Evolutionary conservation across 805 yeast species (phyloP).

Genomic region (Jamesozyma hellenica): DNA sequence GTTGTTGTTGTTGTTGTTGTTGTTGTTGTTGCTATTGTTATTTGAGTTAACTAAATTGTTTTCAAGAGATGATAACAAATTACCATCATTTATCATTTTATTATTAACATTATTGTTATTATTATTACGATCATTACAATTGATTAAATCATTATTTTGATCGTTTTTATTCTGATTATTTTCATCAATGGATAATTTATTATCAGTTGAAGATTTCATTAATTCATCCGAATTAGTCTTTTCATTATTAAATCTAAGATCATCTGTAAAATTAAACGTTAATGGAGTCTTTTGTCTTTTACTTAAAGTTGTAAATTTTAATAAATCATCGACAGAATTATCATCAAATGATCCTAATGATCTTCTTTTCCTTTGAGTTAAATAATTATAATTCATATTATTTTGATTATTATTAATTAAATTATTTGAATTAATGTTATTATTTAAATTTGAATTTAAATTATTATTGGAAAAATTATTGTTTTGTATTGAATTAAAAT

Average conservation of each 20-base stretch:
- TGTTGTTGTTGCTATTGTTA: not conserved
- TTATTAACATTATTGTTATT: not conserved
- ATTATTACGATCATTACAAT: not conserved
- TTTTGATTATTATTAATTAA: conserved; percentile 3
- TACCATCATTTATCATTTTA: no score
- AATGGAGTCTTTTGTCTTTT: conserved; percentile 12
- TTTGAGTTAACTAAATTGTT: no score
- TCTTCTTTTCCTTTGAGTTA: conserved; percentile 15
- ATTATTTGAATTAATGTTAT: conserved; percentile 1
- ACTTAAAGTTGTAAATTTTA: conserved; percentile 20
- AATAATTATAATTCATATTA: conserved; percentile 2
- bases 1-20: not conserved
- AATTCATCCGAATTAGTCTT: not conserved
- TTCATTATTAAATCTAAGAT: conserved; percentile 2
- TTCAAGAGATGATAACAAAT: no score
- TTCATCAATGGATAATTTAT: not conserved
- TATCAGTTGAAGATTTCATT: not conserved
- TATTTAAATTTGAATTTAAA: not conserved
- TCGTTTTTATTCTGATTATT: not conserved
- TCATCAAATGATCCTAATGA: conserved; percentile 24
- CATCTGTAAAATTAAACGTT: conserved; percentile 1
- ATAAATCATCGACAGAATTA: conserved; percentile 23
- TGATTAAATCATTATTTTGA: not conserved
- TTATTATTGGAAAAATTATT: conserved; percentile 1
- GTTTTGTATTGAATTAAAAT: conserved; percentile 1